Conservation (phyloP, 441 rosid species). For the Populus tomentosa region DNA sequence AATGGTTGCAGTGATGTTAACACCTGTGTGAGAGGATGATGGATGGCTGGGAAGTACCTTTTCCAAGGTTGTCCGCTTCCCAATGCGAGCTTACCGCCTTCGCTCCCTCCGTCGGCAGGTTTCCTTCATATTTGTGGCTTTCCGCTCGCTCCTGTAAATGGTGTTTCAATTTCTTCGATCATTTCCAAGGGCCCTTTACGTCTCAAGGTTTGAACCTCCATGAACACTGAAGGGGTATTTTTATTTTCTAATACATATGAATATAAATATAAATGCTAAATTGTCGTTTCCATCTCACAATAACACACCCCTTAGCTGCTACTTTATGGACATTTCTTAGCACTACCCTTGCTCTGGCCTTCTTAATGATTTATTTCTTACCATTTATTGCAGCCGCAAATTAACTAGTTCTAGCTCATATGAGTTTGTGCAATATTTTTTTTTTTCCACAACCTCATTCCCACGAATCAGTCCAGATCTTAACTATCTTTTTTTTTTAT, state of each 20-base stretch:
- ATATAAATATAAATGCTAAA: background rate
- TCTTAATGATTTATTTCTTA: too few species aligned
- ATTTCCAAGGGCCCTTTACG: too few species aligned
- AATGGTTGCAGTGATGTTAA: too few species aligned
- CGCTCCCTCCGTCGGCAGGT: background rate
- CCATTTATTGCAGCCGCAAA: too few species aligned
- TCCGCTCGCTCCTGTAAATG: background rate
- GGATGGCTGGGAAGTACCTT: background rate
- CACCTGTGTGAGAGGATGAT: background rate
- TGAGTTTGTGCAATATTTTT: too few species aligned
- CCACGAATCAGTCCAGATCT: background rate
- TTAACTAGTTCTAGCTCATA: too few species aligned
- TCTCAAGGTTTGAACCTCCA: background rate
- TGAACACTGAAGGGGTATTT: background rate
- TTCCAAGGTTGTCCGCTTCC: conserved; percentile 60
- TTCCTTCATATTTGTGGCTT: background rate
- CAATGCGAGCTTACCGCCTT: conserved; percentile 40
- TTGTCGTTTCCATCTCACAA: background rate
- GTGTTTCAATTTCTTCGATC: too few species aligned
- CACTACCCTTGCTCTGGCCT: too few species aligned
- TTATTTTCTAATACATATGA: background rate
- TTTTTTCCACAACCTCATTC: background rate
- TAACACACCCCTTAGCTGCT: too few species aligned
- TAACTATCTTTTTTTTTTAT: too few species aligned
- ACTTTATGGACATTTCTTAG: too few species aligned